Conservation (phyloP, 2,329 filamentous ascomycete genomes). For the Beauveria sp. region DNA sequence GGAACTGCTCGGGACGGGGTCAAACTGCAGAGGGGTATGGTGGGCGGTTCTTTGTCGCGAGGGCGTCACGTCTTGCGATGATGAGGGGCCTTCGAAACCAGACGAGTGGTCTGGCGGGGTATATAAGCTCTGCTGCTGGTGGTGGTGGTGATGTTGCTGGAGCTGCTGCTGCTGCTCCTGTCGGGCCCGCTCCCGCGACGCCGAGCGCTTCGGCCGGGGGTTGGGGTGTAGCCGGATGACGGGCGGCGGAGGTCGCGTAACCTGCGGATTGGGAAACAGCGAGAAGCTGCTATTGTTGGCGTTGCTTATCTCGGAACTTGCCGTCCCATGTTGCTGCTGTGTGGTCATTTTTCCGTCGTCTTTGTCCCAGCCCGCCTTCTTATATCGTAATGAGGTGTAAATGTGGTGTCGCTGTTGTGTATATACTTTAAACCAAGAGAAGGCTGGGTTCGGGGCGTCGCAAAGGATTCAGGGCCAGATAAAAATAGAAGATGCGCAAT, state of each 20-base stretch:
- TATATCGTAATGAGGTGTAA: background rate
- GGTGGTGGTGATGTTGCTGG: slow-evolving; percentile 16
- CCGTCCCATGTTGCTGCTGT: slow-evolving; percentile 20
- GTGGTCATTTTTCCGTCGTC: slow-evolving; percentile 29
- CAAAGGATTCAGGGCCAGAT: too few relatives aligned
- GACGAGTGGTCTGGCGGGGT: slow-evolving; percentile 12
- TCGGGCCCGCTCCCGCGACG: slow-evolving; percentile 25
- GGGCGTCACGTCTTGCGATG: slow-evolving; percentile 19
- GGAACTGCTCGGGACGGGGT: slow-evolving; percentile 15
- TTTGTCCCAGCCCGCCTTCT: background rate
- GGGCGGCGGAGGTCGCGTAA: slow-evolving; percentile 30
- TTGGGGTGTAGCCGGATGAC: slow-evolving; percentile 29
- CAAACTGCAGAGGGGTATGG: slow-evolving; percentile 22
- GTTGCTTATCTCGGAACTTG: background rate
- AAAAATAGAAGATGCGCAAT: too few relatives aligned
- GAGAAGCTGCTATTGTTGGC: slow-evolving; percentile 40
- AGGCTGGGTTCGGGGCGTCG: too few relatives aligned
- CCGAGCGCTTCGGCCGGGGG: slow-evolving; percentile 31
- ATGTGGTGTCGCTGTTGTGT: too few relatives aligned
- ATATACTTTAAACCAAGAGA: too few relatives aligned
- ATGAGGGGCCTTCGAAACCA: slow-evolving; percentile 12
- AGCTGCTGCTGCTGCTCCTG: slow-evolving; percentile 1
- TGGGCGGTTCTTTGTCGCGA: slow-evolving; percentile 19
- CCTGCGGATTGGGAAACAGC: slow-evolving; percentile 46
- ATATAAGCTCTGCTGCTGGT: background rate